Percentiles rank a stretch among this genome's conserved stretches.
These are phyloP conservation scores for Neohortaea acidophila DNA, from an alignment of 495 filamentous ascomycete species.

Conservation along the genomic window DNA sequence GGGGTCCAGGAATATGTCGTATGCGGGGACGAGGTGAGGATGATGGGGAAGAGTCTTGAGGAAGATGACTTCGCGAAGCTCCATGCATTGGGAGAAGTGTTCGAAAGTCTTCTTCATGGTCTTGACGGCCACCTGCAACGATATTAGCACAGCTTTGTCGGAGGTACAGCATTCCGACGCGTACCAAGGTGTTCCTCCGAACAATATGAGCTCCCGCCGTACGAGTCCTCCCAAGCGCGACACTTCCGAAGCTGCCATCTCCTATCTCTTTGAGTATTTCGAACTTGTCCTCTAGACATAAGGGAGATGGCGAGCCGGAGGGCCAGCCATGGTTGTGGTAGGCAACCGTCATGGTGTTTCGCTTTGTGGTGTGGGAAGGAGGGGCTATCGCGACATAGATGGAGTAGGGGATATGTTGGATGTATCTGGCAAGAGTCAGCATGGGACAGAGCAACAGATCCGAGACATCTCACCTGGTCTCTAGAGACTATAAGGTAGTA, in stretches of 20 bases:
- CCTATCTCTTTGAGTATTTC: conserved; percentile 96
- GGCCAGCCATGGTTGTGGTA: conserved; percentile 27
- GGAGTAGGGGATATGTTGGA: not conserved
- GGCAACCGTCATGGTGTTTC: conserved; percentile 21
- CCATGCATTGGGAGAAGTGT: conserved; percentile 71
- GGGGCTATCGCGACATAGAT: conserved; percentile 10
- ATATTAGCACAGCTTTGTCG: conserved; percentile 8
- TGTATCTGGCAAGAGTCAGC: too few relatives aligned
- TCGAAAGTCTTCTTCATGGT: conserved; percentile 99
- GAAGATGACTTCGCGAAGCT: conserved; percentile 94
- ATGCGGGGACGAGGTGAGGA: conserved; percentile 81
- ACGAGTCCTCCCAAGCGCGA: conserved; percentile 78
- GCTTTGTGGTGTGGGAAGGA: not conserved
- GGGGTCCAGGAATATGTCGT: conserved; percentile 98
- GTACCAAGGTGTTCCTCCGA: conserved; percentile 82
- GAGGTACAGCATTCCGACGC: conserved; percentile 15
- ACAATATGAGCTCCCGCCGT: conserved; percentile 78
- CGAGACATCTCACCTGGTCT: too few relatives aligned
- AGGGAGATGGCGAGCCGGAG: conserved; percentile 6
- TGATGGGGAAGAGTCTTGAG: conserved; percentile 75
- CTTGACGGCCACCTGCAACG: conserved; percentile 81
- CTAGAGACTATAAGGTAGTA: too few relatives aligned
- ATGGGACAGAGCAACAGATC: not conserved
- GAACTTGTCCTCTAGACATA: conserved; percentile 54
- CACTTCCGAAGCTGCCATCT: conserved; percentile 96